Evolutionary conservation across 179 eudicot genomes (phyloP), one percentile per base, ranked within the genome.

Genomic region (Amaranthus tricolor): DNA sequence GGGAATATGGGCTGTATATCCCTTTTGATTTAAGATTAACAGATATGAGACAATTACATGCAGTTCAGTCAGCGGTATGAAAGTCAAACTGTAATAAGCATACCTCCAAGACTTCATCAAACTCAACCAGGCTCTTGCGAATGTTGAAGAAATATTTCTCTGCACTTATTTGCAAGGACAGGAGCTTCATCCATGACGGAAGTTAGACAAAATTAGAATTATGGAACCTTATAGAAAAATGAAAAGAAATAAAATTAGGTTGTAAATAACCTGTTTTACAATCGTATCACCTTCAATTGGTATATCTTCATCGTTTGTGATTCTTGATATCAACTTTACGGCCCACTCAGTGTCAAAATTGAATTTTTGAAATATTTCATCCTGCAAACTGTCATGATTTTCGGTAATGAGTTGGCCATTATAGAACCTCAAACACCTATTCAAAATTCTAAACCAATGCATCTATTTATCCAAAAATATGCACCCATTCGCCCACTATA

Each of bases 101-200:
- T 95, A 95, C 99, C 99, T 95, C 99, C 71, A 95, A 81, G 66
- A 95, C 98, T 89, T 95, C 99, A 85, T 95, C 99, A 64, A 95
- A 95, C 86, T 95, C 98, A 52, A 95, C 98, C 70, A 95, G 88
- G 84, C 88, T 93, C 90, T 95, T 95, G 70, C 99, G 82, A 75
- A 88, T 84, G 68, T 87, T 86, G 78, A 93, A 95, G 75, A 91
- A 95, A 83, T 87, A 93, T 77, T 93, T 93, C 85, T 95, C 98
- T 9, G 92, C 99, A 83, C 80, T 89, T 68, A 88, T 82, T 91
- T 95, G 99, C 84, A 95, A 83, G 76, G 85, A 74, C 82, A 91
- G 80, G 84, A 95, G 99, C 99, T 85, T 54, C 74, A 68, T 67
- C 74, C 73, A 80, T 15, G 74, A 70, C 55, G 76, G 44, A 76